Conservation (phyloP, 306 rosid genomes). For the Echinosophora koreensis region DNA sequence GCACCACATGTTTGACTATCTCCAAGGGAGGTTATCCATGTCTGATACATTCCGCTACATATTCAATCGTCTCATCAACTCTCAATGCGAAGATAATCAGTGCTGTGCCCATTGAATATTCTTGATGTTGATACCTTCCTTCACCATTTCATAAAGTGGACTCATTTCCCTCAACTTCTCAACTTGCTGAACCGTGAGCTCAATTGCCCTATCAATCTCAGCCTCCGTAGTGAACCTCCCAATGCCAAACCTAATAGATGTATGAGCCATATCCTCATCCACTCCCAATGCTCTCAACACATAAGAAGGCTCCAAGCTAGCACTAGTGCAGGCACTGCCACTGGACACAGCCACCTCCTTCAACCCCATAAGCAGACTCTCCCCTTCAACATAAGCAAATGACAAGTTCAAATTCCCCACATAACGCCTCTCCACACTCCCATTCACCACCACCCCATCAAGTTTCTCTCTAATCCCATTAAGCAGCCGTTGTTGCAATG, state of each 20-base stretch:
- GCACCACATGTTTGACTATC: not conserved
- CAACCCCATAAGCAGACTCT: constrained; percentile 94
- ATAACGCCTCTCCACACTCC: constrained; percentile 84
- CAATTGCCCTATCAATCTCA: constrained; percentile 83
- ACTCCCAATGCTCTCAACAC: constrained; percentile 96
- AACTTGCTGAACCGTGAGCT: constrained; percentile 83
- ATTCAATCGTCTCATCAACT: not conserved
- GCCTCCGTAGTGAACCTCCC: constrained; percentile 94
- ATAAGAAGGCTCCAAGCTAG: constrained; percentile 96
- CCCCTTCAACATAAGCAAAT: constrained; percentile 90
- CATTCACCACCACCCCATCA: constrained; percentile 93
- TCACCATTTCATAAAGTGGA: constrained; percentile 96
- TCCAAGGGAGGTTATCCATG: not conserved
- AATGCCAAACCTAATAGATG: constrained; percentile 94
- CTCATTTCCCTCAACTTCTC: constrained; percentile 95
- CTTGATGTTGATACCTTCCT: constrained; percentile 88
- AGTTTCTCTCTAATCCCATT: constrained; percentile 67
- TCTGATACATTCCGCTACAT: not conserved
- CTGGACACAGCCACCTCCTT: constrained; percentile 99
- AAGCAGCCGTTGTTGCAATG: constrained; percentile 70
- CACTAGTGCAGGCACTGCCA: constrained; percentile 98
- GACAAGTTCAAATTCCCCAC: constrained; percentile 85
- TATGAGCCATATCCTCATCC: constrained; percentile 99
- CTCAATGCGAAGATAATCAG: constrained; percentile 43
- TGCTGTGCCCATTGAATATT: constrained; percentile 92